phyloP scores from a whole-genome alignment of 2,329 filamentous ascomycete genomes.

The Myriangium duriaei region DNA sequence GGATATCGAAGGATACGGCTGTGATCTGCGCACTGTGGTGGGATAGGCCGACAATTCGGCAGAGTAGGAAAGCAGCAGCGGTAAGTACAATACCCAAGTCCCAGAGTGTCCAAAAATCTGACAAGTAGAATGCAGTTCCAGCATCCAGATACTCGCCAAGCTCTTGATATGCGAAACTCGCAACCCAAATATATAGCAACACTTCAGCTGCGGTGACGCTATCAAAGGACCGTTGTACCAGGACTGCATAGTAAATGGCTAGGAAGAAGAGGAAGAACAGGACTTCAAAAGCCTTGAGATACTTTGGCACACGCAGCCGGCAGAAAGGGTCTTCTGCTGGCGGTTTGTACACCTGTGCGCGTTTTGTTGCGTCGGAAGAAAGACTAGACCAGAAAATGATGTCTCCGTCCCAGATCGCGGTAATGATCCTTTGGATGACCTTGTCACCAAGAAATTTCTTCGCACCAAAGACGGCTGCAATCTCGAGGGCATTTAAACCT shows the following conservation, averaged over 20 bases:
- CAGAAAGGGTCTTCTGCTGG: conserved; percentile 58
- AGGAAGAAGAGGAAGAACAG: conserved; percentile 69
- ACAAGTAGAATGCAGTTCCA: conserved; percentile 71
- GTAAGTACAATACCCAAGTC: conserved; percentile 24
- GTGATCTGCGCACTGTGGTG: conserved; percentile 50
- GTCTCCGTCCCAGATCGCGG: conserved; percentile 74
- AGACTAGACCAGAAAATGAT: conserved; percentile 78
- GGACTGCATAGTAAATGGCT: conserved; percentile 71
- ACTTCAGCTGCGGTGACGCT: conserved; percentile 57
- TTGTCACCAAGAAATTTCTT: conserved; percentile 76
- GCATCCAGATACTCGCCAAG: conserved; percentile 74
- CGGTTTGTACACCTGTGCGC: conserved; percentile 62
- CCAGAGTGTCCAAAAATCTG: conserved; percentile 71
- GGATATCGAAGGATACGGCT: conserved; percentile 74
- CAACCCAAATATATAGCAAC: conserved; percentile 72
- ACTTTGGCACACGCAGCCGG: conserved; percentile 65
- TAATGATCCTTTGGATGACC: conserved; percentile 70
- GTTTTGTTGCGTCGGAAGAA: conserved; percentile 60
- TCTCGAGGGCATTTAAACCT: conserved; percentile 74
- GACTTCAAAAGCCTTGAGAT: conserved; percentile 74
- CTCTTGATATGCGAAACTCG: conserved; percentile 69
- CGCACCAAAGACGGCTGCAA: conserved; percentile 66
- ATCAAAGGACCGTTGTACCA: conserved; percentile 53
- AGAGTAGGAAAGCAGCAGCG: conserved; percentile 47
- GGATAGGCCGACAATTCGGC: conserved; percentile 39